Percentiles rank a stretch among this genome's conserved stretches.
Evolutionary conservation across 2,329 filamentous ascomycete genomes (phyloP).

Genomic region (Paraconiothyrium brasiliense): DNA sequence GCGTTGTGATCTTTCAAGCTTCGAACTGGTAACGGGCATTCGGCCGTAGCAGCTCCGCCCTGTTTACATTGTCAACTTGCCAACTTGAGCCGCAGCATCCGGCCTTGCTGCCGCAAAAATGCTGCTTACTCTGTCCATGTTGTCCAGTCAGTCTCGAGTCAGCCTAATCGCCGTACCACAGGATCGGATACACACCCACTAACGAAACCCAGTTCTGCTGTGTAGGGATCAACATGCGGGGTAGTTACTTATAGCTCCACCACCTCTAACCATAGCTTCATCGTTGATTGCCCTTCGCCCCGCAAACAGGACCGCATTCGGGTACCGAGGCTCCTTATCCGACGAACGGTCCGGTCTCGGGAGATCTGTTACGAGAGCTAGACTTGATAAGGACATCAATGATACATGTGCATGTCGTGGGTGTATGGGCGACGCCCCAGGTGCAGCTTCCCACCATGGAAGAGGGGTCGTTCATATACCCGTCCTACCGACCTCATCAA

Average conservation of each 20-base stretch:
- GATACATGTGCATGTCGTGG: background rate
- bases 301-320: background rate
- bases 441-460: background rate
- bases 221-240: background rate
- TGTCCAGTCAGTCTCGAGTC: conserved; percentile 4
- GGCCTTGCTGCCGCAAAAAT: background rate
- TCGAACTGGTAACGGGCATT: background rate
- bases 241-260: conserved; percentile 1
- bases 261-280: background rate
- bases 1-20: background rate
- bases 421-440: background rate
- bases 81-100: background rate
- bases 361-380: background rate
- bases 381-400: background rate
- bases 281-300: background rate
- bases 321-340: background rate
- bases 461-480: conserved; percentile 3
- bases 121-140: background rate
- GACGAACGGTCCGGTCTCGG: background rate
- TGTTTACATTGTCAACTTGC: background rate
- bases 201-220: background rate
- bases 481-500: background rate
- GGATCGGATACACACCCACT: background rate
- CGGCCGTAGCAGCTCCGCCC: background rate
- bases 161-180: background rate